Evolutionary conservation across 2,329 filamentous ascomycete species (phyloP).

Genomic region (Phialemonium atrogriseum): DNA sequence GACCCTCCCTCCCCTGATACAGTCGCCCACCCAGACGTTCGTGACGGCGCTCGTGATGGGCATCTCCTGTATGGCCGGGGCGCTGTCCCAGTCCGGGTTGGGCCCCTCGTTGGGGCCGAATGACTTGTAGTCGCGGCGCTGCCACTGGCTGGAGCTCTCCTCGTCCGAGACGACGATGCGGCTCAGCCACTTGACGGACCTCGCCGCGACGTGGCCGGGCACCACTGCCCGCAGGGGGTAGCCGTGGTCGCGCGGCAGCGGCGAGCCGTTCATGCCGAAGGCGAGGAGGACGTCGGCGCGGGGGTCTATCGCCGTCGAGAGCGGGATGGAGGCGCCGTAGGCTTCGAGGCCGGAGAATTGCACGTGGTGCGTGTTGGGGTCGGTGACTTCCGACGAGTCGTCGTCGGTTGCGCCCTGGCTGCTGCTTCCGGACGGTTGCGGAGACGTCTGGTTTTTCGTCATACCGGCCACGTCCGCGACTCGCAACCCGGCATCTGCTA

Average conservation of each 20-base stretch:
- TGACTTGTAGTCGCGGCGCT: constrained; percentile 60
- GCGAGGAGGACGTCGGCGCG: constrained; percentile 58
- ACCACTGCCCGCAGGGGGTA: constrained; percentile 55
- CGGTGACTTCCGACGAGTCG: constrained; percentile 20
- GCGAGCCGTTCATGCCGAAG: constrained; percentile 58
- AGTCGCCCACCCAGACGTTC: constrained; percentile 32
- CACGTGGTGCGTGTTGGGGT: constrained; percentile 36
- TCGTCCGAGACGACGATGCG: constrained; percentile 57
- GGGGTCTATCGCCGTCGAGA: constrained; percentile 49
- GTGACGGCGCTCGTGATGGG: constrained; percentile 63
- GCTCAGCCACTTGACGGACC: constrained; percentile 62
- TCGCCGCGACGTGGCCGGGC: constrained; percentile 57
- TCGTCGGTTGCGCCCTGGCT: too few species aligned
- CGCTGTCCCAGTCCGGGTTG: constrained; percentile 53
- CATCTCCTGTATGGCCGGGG: constrained; percentile 59
- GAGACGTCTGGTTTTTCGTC: too few species aligned
- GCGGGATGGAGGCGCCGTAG: constrained; percentile 53
- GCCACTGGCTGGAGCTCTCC: constrained; percentile 58
- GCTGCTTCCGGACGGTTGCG: too few species aligned
- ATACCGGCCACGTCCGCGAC: background rate
- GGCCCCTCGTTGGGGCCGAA: constrained; percentile 55
- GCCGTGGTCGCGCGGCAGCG: constrained; percentile 57
- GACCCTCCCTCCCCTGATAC: constrained; percentile 13
- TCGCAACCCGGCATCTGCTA: background rate
- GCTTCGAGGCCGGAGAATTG: constrained; percentile 53